phyloP scores from a whole-genome alignment of 2,329 filamentous ascomycete genomes.

The Onygena corvina region DNA sequence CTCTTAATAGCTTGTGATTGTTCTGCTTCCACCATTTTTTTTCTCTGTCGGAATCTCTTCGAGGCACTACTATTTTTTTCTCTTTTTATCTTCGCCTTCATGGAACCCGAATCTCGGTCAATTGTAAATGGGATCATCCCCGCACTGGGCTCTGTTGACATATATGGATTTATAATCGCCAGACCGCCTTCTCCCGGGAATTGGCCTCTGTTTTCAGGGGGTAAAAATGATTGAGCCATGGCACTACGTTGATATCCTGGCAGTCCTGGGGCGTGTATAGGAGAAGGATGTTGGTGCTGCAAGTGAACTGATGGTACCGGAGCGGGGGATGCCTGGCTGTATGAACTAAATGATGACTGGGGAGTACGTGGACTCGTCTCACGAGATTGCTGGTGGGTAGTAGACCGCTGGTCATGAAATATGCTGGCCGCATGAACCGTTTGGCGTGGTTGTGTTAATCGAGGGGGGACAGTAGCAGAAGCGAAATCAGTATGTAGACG shows the following conservation, averaged over 20 bases:
- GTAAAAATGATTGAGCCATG: slow-evolving; percentile 2
- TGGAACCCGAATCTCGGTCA: slow-evolving; percentile 32
- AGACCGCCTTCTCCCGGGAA: neutral
- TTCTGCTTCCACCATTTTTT: slow-evolving; percentile 29
- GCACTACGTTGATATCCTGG: slow-evolving; percentile 2
- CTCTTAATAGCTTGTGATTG: slow-evolving; percentile 28
- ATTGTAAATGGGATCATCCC: slow-evolving; percentile 29
- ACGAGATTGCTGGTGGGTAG: slow-evolving; percentile 10
- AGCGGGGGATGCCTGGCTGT: slow-evolving; percentile 12
- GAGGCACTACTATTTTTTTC: slow-evolving; percentile 35
- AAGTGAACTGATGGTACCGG: slow-evolving; percentile 8
- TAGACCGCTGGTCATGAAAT: slow-evolving; percentile 4
- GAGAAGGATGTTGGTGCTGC: slow-evolving; percentile 11
- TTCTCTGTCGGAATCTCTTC: slow-evolving; percentile 31
- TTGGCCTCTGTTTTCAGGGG: slow-evolving; percentile 3
- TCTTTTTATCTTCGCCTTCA: slow-evolving; percentile 32
- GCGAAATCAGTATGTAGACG: slow-evolving; percentile 6
- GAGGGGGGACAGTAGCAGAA: slow-evolving; percentile 4
- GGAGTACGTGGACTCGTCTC: slow-evolving; percentile 12
- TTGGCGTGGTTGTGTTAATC: slow-evolving; percentile 9
- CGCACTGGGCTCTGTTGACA: neutral
- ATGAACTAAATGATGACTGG: slow-evolving; percentile 13
- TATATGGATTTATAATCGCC: neutral
- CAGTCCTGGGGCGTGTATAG: slow-evolving; percentile 2
- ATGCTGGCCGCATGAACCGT: slow-evolving; percentile 1